These are phyloP conservation scores for Vicia villosa DNA, from an alignment of 306 rosid genomes.

Conservation along the genomic window DNA sequence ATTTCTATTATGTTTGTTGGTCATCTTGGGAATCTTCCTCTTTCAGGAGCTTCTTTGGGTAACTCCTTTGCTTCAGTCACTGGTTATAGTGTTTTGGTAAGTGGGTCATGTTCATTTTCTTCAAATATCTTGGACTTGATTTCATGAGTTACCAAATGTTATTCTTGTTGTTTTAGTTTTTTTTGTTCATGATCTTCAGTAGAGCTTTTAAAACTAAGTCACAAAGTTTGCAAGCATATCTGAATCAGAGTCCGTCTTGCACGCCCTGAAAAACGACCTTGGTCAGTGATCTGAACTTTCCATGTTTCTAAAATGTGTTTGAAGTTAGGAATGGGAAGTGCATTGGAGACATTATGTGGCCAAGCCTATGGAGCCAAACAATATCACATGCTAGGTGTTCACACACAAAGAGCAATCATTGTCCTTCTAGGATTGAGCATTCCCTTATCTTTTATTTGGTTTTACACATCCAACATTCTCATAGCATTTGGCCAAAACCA, in stretches of 20 bases:
- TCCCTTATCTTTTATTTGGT: slow-evolving; percentile 52
- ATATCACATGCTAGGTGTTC: slow-evolving; percentile 58
- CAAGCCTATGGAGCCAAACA: slow-evolving; percentile 64
- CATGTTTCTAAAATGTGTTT: slow-evolving; percentile 9
- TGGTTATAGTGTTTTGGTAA: slow-evolving; percentile 55
- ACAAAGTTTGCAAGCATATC: not conserved
- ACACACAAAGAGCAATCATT: slow-evolving; percentile 59
- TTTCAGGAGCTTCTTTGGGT: slow-evolving; percentile 60
- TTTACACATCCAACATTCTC: slow-evolving; percentile 49
- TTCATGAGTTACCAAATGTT: not conserved
- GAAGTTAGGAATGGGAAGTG: slow-evolving; percentile 67
- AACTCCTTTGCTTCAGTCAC: slow-evolving; percentile 55
- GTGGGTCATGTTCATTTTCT: slow-evolving; percentile 16
- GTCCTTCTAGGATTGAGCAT: slow-evolving; percentile 43
- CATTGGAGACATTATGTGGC: slow-evolving; percentile 62
- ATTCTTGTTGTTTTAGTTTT: slow-evolving; percentile 3
- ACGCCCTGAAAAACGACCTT: too few relatives aligned
- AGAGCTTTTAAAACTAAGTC: too few relatives aligned
- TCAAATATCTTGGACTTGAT: not conserved
- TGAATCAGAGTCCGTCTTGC: too few relatives aligned
- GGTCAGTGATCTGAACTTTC: not conserved
- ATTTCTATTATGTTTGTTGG: slow-evolving; percentile 62
- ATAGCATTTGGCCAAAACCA: slow-evolving; percentile 47
- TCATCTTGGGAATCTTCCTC: slow-evolving; percentile 56
- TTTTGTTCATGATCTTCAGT: not conserved